A percentile compares a stretch with the other conserved stretches of the same genome.
phyloP scores from a whole-genome alignment of 176 grass and related monocot species.

The Oryza punctata region DNA sequence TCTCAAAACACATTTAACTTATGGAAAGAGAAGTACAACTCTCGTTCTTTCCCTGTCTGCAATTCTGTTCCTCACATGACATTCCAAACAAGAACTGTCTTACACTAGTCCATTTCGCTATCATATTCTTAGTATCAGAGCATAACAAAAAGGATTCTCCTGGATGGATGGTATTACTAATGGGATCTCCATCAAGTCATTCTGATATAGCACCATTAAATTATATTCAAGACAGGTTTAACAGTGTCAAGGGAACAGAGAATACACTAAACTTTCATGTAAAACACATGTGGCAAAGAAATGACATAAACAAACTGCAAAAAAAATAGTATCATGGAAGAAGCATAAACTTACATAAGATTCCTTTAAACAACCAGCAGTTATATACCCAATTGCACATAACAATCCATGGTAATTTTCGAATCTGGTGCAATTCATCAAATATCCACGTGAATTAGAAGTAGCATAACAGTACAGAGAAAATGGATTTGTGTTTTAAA shows the following conservation, averaged over 20 bases:
- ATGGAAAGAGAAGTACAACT: neutral
- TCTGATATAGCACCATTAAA: neutral
- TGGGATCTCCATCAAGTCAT: conserved; percentile 22
- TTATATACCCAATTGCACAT: conserved; percentile 77
- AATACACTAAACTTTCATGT: conserved; percentile 23
- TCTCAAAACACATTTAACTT: neutral
- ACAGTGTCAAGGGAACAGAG: neutral
- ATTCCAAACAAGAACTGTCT: too few relatives aligned
- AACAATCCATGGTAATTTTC: conserved; percentile 84
- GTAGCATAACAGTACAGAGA: conserved; percentile 2
- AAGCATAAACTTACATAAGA: conserved; percentile 56
- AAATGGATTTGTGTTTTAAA: neutral
- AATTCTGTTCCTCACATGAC: too few relatives aligned
- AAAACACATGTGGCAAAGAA: conserved; percentile 28
- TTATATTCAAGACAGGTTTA: conserved; percentile 24
- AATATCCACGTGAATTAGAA: conserved; percentile 43
- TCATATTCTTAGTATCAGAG: conserved; percentile 1
- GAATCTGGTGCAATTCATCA: conserved; percentile 65
- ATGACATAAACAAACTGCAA: conserved; percentile 31
- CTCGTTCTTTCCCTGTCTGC: neutral
- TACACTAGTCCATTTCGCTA: neutral
- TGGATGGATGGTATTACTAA: conserved; percentile 4
- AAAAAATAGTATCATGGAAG: conserved; percentile 30
- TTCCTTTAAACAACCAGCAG: conserved; percentile 79
- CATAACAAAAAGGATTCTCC: conserved; percentile 6